Conservation (phyloP, 805 yeast species). For the Ogataea ganodermae region DNA sequence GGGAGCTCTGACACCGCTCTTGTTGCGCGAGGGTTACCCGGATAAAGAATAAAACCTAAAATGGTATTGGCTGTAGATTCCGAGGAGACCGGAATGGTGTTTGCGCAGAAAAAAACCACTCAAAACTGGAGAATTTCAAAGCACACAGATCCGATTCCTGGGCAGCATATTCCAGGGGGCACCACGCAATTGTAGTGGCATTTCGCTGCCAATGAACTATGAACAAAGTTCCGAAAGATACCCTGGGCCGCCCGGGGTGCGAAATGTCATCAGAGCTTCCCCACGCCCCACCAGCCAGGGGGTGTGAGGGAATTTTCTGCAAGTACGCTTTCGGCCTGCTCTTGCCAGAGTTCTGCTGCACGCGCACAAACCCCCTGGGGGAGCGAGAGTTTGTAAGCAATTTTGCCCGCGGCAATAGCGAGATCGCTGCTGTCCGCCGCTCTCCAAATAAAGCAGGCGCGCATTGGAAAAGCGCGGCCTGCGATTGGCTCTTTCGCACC, state of each 20-base stretch:
- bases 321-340: not conserved
- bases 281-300: not conserved
- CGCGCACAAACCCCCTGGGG: not conserved
- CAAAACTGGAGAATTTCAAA: not conserved
- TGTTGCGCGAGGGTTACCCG: conserved; percentile 1
- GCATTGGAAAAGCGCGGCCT: conserved; percentile 2
- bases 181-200: too few species aligned
- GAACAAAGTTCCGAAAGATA: too few species aligned
- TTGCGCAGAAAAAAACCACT: conserved; percentile 1
- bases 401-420: not conserved
- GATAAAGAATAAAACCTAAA: conserved; percentile 13
- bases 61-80: conserved; percentile 22
- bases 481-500: not conserved
- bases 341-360: not conserved
- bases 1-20: not conserved
- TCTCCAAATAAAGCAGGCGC: not conserved
- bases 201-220: too few species aligned
- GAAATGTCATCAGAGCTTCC: not conserved
- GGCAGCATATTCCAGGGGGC: not conserved
- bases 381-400: not conserved
- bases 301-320: conserved; percentile 8
- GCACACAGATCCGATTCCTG: not conserved
- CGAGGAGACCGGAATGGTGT: not conserved
- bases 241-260: too few species aligned
- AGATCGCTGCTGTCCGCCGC: not conserved